Base-by-base conservation (phyloP, 2,329 filamentous ascomycete genomes). In the Aspergillus tanneri region DNA sequence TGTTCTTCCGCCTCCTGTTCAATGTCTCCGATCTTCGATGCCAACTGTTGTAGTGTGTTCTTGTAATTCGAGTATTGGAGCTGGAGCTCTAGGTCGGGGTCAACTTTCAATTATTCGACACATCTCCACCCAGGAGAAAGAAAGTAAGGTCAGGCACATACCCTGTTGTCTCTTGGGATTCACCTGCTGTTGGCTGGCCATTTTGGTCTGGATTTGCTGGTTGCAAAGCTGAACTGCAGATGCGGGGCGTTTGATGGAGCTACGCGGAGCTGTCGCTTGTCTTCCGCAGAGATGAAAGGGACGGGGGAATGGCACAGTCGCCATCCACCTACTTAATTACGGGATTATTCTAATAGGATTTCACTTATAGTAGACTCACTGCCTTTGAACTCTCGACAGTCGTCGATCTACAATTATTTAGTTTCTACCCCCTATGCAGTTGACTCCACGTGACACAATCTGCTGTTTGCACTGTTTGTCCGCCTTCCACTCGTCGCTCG, bases 1-100 rank as follows among this genome's bases (percentile, higher is more conserved):
- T 99, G 93, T 70, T 99, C 93, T 71, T 99, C 93, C 16, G 88
- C 86, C 70, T 97, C 93, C 69, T 96, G 90, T 75, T 99, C 93
- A 47, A 99, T 91, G 66, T 97, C 91, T 32, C 93, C 93, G 60
- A 99, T 96, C 71, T 96, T 97, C 65, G 90, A 86, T 23, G 93
- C 93, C 63, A 99, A 84, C 66, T 93, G 88, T 72, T 97, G 92
- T 49, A 99, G 81, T 25, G 78, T 83, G 63, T 81, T 84, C 64
- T 85, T 86, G 77, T 81, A 78, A 56, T 71, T 77, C 32, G 71
- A 68, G 60, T 77, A 78, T 56, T 77, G 75, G 43, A 66, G 59
- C 59, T 77, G 75, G 46, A 77, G 68, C 65, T 77, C 75, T 77
- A n/a, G 54, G 38, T 35, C 21, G 8, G n/a, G 3, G 37, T 61